Conservation (phyloP, 352 stramenopile species). For the Globisporangium cylindrosporum region DNA sequence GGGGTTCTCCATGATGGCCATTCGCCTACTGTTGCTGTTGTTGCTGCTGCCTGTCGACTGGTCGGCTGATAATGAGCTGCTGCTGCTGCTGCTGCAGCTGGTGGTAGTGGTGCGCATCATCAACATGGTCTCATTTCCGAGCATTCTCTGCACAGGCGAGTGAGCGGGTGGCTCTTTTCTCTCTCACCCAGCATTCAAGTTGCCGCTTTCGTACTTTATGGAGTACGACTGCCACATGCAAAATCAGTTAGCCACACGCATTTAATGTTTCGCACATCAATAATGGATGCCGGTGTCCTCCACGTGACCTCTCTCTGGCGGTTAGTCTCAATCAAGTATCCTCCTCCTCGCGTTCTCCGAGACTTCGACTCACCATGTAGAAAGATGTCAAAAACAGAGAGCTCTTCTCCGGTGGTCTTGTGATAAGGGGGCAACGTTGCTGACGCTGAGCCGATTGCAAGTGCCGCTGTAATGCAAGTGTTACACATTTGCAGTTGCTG, state of each 20-base stretch:
- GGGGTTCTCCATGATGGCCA: not conserved
- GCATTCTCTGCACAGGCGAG: not conserved
- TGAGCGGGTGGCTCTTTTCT: not conserved
- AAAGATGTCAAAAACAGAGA: not conserved
- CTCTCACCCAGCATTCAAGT: conserved; percentile 1
- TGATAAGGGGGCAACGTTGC: not conserved
- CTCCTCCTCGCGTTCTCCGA: not conserved
- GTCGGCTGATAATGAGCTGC: not conserved
- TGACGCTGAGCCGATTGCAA: too few relatives aligned
- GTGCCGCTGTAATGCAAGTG: too few relatives aligned
- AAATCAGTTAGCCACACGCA: not conserved
- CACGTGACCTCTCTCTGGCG: too few relatives aligned
- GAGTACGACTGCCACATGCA: not conserved
- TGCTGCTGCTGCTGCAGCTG: not conserved
- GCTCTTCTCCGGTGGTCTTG: not conserved
- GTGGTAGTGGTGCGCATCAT: not conserved
- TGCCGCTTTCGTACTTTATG: not conserved
- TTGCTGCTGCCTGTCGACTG: not conserved
- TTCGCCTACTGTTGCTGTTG: not conserved
- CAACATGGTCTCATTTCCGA: not conserved
- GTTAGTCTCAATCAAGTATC: not conserved
- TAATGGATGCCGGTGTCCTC: not conserved
- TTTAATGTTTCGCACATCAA: not conserved
- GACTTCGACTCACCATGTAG: not conserved
- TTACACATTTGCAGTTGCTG: too few relatives aligned